Conservation (phyloP, 441 rosid genomes). For the Pelargonium myrrhifolium region DNA sequence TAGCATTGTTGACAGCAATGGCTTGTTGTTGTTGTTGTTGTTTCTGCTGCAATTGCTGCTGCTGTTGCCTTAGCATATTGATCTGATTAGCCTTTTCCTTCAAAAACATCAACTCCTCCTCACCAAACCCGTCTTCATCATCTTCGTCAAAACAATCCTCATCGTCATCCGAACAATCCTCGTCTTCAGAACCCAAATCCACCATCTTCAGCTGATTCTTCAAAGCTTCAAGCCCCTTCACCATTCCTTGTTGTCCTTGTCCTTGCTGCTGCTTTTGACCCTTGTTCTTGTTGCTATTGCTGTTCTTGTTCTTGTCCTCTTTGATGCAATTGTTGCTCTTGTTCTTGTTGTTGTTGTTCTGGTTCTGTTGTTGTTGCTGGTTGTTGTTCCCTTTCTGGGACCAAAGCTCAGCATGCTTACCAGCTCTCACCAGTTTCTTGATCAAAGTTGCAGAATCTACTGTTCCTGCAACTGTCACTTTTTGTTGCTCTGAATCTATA, state of each 20-base stretch:
- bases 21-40: slow-evolving; percentile 6
- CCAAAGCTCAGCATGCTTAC: slow-evolving; percentile 82
- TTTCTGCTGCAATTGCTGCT: slow-evolving; percentile 13
- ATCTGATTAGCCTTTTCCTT: slow-evolving; percentile 23
- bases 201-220: slow-evolving; percentile 44
- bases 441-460: slow-evolving; percentile 63
- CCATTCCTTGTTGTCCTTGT: slow-evolving; percentile 19
- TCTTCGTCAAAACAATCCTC: slow-evolving; percentile 32
- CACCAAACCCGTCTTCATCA: slow-evolving; percentile 29
- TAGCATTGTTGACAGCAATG: slow-evolving; percentile 21
- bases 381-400: slow-evolving; percentile 28
- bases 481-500: slow-evolving; percentile 70
- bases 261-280: slow-evolving; percentile 27
- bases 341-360: slow-evolving; percentile 24
- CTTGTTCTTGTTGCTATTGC: slow-evolving; percentile 24
- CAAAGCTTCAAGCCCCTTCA: slow-evolving; percentile 35
- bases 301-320: slow-evolving; percentile 27
- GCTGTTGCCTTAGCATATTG: slow-evolving; percentile 34
- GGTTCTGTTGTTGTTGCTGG: slow-evolving; percentile 32
- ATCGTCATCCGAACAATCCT: slow-evolving; percentile 25
- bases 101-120: slow-evolving; percentile 34
- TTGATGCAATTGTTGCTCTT: slow-evolving; percentile 30
- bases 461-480: slow-evolving; percentile 63
- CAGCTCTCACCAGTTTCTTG: slow-evolving; percentile 63
- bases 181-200: slow-evolving; percentile 32